A percentile compares a stretch with the other conserved stretches of the same genome.
phyloP scores from a whole-genome alignment of 1,284 basidiomycete genomes.

The Rhodotorula sp. region DNA sequence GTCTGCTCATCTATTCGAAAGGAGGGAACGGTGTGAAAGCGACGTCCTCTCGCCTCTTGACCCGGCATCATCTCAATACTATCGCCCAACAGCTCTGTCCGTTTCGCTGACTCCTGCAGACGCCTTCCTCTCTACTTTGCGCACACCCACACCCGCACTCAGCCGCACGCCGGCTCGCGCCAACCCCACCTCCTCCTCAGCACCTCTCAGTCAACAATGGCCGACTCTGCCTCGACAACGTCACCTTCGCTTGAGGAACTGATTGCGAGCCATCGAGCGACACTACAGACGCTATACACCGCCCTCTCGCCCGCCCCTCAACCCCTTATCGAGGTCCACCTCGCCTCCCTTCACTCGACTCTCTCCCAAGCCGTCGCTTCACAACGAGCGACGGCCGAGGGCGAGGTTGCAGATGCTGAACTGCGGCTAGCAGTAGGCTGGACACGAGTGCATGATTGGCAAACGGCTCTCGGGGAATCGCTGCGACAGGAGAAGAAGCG shows the following conservation, averaged over 20 bases:
- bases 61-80: no score
- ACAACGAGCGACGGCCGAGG: slow-evolving; percentile 24
- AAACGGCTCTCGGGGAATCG: slow-evolving; percentile 28
- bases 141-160: neutral
- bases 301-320: slow-evolving; percentile 15
- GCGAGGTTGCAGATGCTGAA: slow-evolving; percentile 22
- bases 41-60: no score
- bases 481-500: neutral
- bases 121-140: neutral
- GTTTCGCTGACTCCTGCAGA: neutral
- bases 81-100: neutral
- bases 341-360: slow-evolving; percentile 1
- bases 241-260: slow-evolving; percentile 1
- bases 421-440: neutral
- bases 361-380: slow-evolving; percentile 15
- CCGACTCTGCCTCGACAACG: neutral
- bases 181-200: neutral
- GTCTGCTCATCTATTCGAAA: no score
- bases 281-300: slow-evolving; percentile 15
- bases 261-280: slow-evolving; percentile 2
- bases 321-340: slow-evolving; percentile 8
- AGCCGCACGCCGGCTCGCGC: neutral
- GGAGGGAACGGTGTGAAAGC: no score
- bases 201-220: slow-evolving; percentile 16
- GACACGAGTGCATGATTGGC: slow-evolving; percentile 27